These are phyloP conservation scores for Pseudogymnoascus destructans DNA, from an alignment of 2,329 filamentous ascomycete species.

Conservation along the genomic window DNA sequence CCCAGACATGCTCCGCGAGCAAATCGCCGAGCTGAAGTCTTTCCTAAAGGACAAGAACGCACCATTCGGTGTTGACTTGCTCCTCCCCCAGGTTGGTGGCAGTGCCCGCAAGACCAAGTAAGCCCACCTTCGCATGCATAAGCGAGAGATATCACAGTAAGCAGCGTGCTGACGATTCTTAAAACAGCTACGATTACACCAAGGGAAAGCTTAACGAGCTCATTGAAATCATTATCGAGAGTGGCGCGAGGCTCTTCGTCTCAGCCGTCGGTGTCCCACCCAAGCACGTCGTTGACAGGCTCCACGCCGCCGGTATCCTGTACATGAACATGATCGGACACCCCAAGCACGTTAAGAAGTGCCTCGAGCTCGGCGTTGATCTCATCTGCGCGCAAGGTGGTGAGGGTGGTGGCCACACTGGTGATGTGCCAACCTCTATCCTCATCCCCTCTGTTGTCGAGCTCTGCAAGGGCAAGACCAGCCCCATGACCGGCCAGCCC, in stretches of 20 bases:
- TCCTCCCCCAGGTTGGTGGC: constrained; percentile 89
- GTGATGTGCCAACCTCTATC: constrained; percentile 80
- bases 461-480: constrained; percentile 66
- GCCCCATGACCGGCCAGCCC: constrained; percentile 71
- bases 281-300: constrained; percentile 72
- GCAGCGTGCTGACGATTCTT: constrained; percentile 19
- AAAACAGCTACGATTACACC: constrained; percentile 87
- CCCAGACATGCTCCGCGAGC: constrained; percentile 90
- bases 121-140: constrained; percentile 16
- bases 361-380: constrained; percentile 79
- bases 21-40: constrained; percentile 87
- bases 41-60: constrained; percentile 81
- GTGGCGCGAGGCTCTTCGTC: constrained; percentile 84
- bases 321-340: constrained; percentile 99
- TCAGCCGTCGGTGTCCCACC: constrained; percentile 92
- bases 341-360: constrained; percentile 97
- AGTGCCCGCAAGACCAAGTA: constrained; percentile 90
- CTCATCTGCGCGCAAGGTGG: constrained; percentile 98
- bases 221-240: constrained; percentile 83
- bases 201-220: constrained; percentile 95
- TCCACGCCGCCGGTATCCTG: constrained; percentile 76
- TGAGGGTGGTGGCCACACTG: constrained; percentile 93
- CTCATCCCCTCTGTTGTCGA: constrained; percentile 88
- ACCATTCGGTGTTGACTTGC: constrained; percentile 86
- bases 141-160: constrained; percentile 6